These are phyloP conservation scores for Ophiostoma novo-ulmi DNA, from an alignment of 2,329 filamentous ascomycete species.

Conservation along the genomic window DNA sequence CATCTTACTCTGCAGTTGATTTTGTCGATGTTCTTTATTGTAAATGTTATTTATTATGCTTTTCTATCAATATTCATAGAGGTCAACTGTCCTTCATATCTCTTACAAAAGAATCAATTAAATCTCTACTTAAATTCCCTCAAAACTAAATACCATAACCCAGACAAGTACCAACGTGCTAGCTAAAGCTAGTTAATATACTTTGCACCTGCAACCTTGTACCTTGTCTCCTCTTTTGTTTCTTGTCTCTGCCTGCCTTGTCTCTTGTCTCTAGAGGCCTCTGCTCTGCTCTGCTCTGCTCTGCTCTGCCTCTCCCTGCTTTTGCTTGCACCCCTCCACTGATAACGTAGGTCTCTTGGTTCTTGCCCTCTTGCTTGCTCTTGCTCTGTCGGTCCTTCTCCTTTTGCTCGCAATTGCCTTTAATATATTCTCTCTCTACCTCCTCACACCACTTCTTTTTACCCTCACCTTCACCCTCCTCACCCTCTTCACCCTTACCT, in stretches of 20 bases:
- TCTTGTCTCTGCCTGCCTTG: conserved; percentile 13
- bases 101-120: no score
- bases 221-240: conserved; percentile 16
- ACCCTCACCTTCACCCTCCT: background rate
- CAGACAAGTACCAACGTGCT: background rate
- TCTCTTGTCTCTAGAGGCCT: conserved; percentile 13
- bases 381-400: background rate
- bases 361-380: background rate
- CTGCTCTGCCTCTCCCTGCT: background rate
- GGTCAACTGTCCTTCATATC: no score
- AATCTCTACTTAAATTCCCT: no score
- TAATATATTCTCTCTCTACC: background rate
- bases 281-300: background rate
- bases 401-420: background rate
- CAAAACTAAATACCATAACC: no score
- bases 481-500: background rate
- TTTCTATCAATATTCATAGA: background rate
- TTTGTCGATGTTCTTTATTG: no score
- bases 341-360: background rate
- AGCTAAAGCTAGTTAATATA: background rate
- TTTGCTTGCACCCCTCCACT: conserved; percentile 10
- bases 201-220: background rate
- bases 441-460: background rate
- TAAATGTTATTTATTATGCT: background rate
- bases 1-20: background rate